Conservation (phyloP, 495 filamentous ascomycete genomes). For the Podospora bellae-mahoneyi region DNA sequence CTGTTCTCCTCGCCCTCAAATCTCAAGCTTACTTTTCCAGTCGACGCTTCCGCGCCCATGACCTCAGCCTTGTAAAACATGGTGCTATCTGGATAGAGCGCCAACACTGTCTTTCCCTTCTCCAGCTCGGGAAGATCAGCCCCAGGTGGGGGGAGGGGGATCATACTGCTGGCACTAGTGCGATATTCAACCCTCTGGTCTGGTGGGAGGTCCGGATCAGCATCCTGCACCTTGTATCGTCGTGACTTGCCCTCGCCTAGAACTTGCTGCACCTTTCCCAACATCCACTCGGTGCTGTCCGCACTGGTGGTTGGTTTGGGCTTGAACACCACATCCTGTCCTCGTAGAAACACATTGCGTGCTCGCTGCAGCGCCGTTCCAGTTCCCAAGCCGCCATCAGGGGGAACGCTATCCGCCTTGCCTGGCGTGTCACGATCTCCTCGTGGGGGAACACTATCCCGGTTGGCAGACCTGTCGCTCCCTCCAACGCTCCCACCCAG, state of each 20-base stretch:
- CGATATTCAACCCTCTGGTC: conserved; percentile 71
- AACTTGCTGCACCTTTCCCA: conserved; percentile 82
- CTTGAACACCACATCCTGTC: conserved; percentile 83
- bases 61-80: conserved; percentile 98
- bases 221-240: conserved; percentile 92
- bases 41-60: conserved; percentile 59
- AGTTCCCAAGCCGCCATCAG: conserved; percentile 32
- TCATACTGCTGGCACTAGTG: conserved; percentile 74
- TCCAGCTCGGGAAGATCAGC: conserved; percentile 65
- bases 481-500: conserved; percentile 55
- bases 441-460: conserved; percentile 46
- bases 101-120: conserved; percentile 74
- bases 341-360: conserved; percentile 57
- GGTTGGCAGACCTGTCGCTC: conserved; percentile 35
- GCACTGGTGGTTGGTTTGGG: conserved; percentile 66
- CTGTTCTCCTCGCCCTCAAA: conserved; percentile 87
- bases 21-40: conserved; percentile 57
- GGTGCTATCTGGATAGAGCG: conserved; percentile 85
- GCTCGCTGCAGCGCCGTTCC: conserved; percentile 36
- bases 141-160: conserved; percentile 62
- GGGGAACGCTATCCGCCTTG: conserved; percentile 45
- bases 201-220: conserved; percentile 73
- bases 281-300: conserved; percentile 77
- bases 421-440: conserved; percentile 44
- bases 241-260: conserved; percentile 83